Evolutionary conservation across 1,284 basidiomycete species (phyloP).

Genomic region (Gymnopus androsaceus): DNA sequence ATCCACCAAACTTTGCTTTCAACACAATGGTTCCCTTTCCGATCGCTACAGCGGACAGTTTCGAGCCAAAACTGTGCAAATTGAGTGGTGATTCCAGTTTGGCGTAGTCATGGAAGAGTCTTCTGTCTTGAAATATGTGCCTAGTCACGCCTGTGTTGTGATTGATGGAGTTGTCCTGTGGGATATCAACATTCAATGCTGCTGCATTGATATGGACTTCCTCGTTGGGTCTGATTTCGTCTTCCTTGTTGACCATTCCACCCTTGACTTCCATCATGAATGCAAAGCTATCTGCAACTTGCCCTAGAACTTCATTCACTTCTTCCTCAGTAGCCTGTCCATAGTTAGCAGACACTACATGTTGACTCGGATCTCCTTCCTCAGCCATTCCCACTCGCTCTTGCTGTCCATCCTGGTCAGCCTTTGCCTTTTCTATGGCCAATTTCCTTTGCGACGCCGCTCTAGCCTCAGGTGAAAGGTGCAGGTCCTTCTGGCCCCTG

Average conservation of each 20-base stretch:
- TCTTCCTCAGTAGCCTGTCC: background rate
- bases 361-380: background rate
- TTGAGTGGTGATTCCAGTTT: conserved; percentile 6
- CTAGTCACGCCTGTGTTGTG: background rate
- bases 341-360: background rate
- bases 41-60: conserved; percentile 8
- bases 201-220: background rate
- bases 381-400: background rate
- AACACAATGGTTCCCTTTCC: conserved; percentile 19
- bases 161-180: background rate
- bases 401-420: background rate
- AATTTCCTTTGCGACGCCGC: background rate
- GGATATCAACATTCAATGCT: background rate
- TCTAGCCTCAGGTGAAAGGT: background rate
- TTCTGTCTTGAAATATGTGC: background rate
- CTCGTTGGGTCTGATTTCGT: background rate
- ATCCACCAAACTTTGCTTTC: background rate
- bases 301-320: background rate
- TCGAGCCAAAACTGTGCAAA: conserved; percentile 16
- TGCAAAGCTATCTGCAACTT: background rate
- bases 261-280: background rate
- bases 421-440: background rate
- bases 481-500: background rate
- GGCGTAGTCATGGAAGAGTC: conserved; percentile 13
- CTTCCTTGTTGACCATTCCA: background rate